Percentiles rank a stretch among this genome's conserved stretches.
Conservation (phyloP, 169 alveolate genomes). For the Theileria luwenshuni region DNA sequence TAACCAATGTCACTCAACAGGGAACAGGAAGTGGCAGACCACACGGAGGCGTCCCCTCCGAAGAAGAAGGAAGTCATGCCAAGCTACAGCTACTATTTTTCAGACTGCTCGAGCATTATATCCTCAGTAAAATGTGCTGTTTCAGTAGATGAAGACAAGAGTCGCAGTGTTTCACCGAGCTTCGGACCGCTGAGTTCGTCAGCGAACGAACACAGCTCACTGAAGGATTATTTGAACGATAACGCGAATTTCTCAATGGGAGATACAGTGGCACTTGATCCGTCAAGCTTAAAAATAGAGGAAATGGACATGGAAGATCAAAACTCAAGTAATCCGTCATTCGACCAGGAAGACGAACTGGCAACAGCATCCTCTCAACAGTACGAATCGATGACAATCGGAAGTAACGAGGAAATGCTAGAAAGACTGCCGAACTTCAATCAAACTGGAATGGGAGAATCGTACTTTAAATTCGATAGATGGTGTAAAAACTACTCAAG, state of each 20-base stretch:
- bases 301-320: neutral
- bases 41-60: neutral
- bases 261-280: constrained; percentile 1
- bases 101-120: constrained; percentile 45
- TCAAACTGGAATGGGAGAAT: constrained; percentile 15
- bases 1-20: neutral
- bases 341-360: constrained; percentile 60
- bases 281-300: neutral
- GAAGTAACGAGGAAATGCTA: constrained; percentile 10
- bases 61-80: constrained; percentile 48
- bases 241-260: neutral
- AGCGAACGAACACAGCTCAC: neutral
- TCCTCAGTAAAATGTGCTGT: constrained; percentile 45
- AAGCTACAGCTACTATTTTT: constrained; percentile 59
- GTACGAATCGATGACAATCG: neutral
- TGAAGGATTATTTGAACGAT: neutral
- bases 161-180: constrained; percentile 55
- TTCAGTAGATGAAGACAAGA: constrained; percentile 58
- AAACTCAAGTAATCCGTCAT: neutral
- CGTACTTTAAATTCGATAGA: constrained; percentile 24
- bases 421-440: neutral
- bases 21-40: constrained; percentile 13
- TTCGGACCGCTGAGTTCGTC: constrained; percentile 32
- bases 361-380: constrained; percentile 37
- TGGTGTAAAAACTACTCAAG: constrained; percentile 46